Evolutionary conservation across 2,329 filamentous ascomycete species (phyloP), one percentile per base, ranked within the genome.

Genomic region (Aureobasidium melanogenum): DNA sequence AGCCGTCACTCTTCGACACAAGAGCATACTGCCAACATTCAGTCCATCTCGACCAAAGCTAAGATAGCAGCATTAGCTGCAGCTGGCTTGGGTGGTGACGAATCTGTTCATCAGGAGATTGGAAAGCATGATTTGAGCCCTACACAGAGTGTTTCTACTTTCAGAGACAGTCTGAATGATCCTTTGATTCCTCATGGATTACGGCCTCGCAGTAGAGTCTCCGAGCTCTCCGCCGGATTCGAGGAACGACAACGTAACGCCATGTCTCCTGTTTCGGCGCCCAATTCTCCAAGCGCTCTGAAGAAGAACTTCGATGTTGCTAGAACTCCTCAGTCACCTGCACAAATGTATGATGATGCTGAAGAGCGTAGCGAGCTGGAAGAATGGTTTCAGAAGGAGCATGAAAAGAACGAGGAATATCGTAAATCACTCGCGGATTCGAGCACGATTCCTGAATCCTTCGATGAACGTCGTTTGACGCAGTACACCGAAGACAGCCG

Each of bases 91-190:
- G 76, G 67, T 22, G 72, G 66, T 36, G 65, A 63, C 22, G 68
- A 65, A 34, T 51, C 62, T 2, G 57, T 62, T 28, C 50, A 59
- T 15, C 34, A 39, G n/a, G 34, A 63, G 1, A 39, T 6, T 24
- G 50, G 56, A 7, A 54, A 63, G 3, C 84, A 84, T 2, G 83
- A 3, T 83, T 17, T 73, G 86, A 97, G 92, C 70, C 93, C 93
- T 0, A 92, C 96, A 63, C 92, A 94, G 67, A 97, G 92, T 68
- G 89, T 96, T 17, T 93, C 91, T 12, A 94, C 92, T 64, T 93
- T 91, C 68, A 69, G 91, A 68, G 84, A 85, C 50, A 84, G 84
- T 26, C 61, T 56, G 19, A 58, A 36, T 24, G 69, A 71, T 38
- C 68, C 70, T 17, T 66, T 74, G 12, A 65, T 72, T 1, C 71